A percentile compares a stretch with the other conserved stretches of the same genome.
These are phyloP conservation scores for Chloranthus sessilifolius DNA, from an alignment of 164 flowering plant genomes.

Conservation along the genomic window DNA sequence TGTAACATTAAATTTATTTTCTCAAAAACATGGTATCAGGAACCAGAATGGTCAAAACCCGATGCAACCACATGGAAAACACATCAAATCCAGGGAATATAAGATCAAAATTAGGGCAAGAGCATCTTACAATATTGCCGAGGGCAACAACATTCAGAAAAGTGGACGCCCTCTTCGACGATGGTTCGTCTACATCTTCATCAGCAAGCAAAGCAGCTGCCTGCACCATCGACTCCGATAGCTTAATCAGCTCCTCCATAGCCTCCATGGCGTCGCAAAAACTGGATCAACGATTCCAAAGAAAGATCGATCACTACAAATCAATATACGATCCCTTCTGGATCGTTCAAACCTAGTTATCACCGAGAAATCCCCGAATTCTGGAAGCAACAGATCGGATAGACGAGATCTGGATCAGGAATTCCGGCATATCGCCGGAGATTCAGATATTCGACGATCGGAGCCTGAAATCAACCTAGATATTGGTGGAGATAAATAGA, in stretches of 20 bases:
- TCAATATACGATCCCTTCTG: background rate
- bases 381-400: background rate
- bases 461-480: background rate
- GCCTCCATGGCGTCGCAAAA: constrained; percentile 64
- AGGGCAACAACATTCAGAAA: constrained; percentile 94
- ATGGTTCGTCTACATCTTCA: constrained; percentile 74
- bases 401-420: background rate
- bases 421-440: background rate
- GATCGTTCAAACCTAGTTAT: background rate
- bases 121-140: constrained; percentile 85
- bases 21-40: too few species aligned
- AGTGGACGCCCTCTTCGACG: constrained; percentile 55
- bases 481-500: background rate
- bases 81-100: constrained; percentile 6
- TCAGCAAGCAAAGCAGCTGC: constrained; percentile 82
- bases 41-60: too few species aligned
- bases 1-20: too few species aligned
- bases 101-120: background rate
- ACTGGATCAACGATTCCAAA: background rate
- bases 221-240: constrained; percentile 84
- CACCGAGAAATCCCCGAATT: background rate
- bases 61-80: constrained; percentile 1
- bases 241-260: constrained; percentile 80
- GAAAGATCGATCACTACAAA: background rate
- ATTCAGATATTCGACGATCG: background rate